Evolutionary conservation across 2,329 filamentous ascomycete genomes (phyloP).

Genomic region (Sporothrix pallida): DNA sequence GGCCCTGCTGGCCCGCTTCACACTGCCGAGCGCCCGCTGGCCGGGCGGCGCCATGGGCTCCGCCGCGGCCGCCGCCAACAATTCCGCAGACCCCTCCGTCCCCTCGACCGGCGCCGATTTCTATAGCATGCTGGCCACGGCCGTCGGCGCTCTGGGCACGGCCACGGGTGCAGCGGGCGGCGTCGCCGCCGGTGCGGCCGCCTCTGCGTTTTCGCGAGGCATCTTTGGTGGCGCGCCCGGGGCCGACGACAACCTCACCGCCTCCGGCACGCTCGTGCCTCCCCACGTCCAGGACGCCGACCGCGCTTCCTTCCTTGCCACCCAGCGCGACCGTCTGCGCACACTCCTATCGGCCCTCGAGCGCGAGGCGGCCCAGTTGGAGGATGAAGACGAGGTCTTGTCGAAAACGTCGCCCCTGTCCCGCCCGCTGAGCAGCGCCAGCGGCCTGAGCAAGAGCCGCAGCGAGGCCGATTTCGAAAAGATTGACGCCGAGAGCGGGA

Average conservation of each 20-base stretch:
- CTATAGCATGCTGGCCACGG: slow-evolving; percentile 76
- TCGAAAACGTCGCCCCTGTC: slow-evolving; percentile 30
- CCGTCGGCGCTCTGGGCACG: slow-evolving; percentile 66
- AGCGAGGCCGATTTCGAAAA: slow-evolving; percentile 91
- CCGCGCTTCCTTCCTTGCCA: slow-evolving; percentile 76
- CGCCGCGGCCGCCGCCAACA: slow-evolving; percentile 14
- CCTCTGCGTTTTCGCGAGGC: slow-evolving; percentile 41
- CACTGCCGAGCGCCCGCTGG: slow-evolving; percentile 73
- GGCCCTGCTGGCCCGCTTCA: slow-evolving; percentile 82
- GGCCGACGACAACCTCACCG: slow-evolving; percentile 35
- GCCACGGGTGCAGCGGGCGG: slow-evolving; percentile 38
- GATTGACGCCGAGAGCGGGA: slow-evolving; percentile 72
- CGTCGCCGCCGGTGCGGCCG: slow-evolving; percentile 43
- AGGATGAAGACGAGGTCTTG: slow-evolving; percentile 31
- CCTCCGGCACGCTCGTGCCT: slow-evolving; percentile 70
- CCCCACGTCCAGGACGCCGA: slow-evolving; percentile 67
- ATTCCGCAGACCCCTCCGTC: background rate
- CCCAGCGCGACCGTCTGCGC: slow-evolving; percentile 78
- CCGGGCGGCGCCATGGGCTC: slow-evolving; percentile 44
- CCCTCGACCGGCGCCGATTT: slow-evolving; percentile 61
- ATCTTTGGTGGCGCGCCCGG: slow-evolving; percentile 36
- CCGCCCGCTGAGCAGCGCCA: slow-evolving; percentile 59
- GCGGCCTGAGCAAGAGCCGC: slow-evolving; percentile 76
- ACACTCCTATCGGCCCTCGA: slow-evolving; percentile 79
- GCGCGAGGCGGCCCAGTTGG: slow-evolving; percentile 71